Evolutionary conservation across 1,139 yeast genomes (phyloP), one percentile per base, ranked within the genome.

Genomic region (Candida labiduridarum): DNA sequence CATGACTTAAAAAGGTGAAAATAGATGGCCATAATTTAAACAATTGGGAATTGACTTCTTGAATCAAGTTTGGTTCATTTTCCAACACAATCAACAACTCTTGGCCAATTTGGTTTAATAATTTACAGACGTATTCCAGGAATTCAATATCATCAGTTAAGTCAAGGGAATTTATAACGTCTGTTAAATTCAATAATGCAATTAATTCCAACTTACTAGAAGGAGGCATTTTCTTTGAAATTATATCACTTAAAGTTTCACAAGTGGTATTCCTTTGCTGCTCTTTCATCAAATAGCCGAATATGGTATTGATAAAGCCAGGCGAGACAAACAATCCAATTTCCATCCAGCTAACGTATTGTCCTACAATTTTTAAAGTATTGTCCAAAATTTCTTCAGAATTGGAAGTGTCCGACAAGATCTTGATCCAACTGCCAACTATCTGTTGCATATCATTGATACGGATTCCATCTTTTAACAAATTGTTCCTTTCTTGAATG

Each of bases 321-420:
- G 85, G 80, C 47, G 84, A 83, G 34, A 92, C 82, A 53, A 95
- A 85, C 54, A 94, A 73, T 30, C 85, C 77, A 55, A 94, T 89
- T 62, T 95, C 99, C 68, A 94, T 90, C 99, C 99, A 95, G 30
- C 92, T 86, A 29, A 91, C 89, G 78, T 89, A 95, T 19, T 84
- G 84, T 7, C 97, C 98, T 50, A 94, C 81, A 50, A 85, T 84
- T 49, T 77, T 76, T 50, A 90, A 75, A n/a, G 85, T 73, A 51
- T 80, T 79, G 53, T 80, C 82, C 50, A 86, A 64, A 44, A 87
- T 80, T 18, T 80, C 87, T 40, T 64, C 64, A 9, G 77, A 55
- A 19, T 56, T 43, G 19, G 59, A 51, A 38, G 67, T 60, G 47
- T 64, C 59, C 11, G 63, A 60, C 48, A 92, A 71, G 27, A 87